Evolutionary conservation across 192 early-diverging fungal genomes (phyloP), one percentile per base, ranked within the genome.

Genomic region (Coemansia sp.): DNA sequence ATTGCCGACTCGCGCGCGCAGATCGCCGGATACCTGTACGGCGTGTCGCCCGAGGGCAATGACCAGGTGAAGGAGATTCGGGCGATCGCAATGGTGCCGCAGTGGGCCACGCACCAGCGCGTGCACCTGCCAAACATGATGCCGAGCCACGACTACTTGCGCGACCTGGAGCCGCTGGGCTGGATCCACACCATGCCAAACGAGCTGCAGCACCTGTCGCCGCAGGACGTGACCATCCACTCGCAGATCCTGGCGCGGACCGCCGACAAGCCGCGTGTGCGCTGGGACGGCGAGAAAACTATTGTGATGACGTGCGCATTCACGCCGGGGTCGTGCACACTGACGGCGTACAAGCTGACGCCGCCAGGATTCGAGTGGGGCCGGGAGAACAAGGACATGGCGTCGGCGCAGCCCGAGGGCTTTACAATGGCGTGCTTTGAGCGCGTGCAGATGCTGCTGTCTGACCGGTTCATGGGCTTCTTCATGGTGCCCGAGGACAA

Each of bases 311-410:
- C 96, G 3, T 92, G 91, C 61, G 90, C 92, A n/a, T 97, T 99
- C 60, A 99, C 96, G 0, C 96, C 96, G 1, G 96, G 96, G 10
- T 97, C 95, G 19, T 95, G 93, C 68, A 95, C 96, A 5, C 68
- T 99, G 47, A 89, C 93, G 0, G 90, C 92, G 20, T 96, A 96
- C 74, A 93, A 94, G 79, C 68, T 99, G 26, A 97, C 94, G 5
- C 93, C 96, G n/a, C 75, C 79, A 8, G 96, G 96, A 23, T 96
- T 93, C 57, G 94, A 97, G 78, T 99, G 96, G 96, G 94, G 94
- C 21, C 80, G 87, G 32, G 88, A 85, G 58, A 94, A 97, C 81
- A 89, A 87, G 71, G 94, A 99, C 64, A 84, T 82, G 62, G 67
- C 72, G 42, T 83, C 85, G 38, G 83, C 79, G 41, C 90, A 89